Evolutionary conservation across 1,284 basidiomycete species (phyloP).

Genomic region (Peniophora sp.): DNA sequence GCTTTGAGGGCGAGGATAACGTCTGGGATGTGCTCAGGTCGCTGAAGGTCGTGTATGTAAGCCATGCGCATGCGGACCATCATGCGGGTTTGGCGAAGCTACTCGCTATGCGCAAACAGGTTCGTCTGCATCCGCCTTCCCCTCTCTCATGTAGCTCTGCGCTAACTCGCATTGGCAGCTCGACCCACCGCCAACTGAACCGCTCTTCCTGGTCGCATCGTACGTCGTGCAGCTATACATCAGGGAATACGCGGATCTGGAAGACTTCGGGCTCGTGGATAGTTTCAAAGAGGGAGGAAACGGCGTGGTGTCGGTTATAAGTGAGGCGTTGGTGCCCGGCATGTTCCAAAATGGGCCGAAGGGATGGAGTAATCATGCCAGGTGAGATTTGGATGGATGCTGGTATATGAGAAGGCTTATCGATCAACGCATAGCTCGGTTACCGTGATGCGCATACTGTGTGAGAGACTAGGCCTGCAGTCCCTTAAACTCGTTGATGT

Average conservation of each 20-base stretch:
- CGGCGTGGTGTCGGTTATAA: conserved; percentile 47
- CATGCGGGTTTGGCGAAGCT: conserved; percentile 79
- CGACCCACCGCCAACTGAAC: conserved; percentile 44
- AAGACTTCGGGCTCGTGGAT: conserved; percentile 51
- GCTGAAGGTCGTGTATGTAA: conserved; percentile 78
- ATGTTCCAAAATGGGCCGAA: too few species aligned
- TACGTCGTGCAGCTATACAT: conserved; percentile 53
- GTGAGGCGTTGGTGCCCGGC: conserved; percentile 31
- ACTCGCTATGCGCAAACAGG: conserved; percentile 65
- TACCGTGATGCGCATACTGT: conserved; percentile 32
- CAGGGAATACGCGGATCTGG: conserved; percentile 54
- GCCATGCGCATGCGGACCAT: conserved; percentile 91
- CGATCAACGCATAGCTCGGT: conserved; percentile 36
- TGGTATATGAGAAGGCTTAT: too few species aligned
- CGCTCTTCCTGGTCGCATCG: conserved; percentile 66
- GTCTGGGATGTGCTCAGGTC: conserved; percentile 61
- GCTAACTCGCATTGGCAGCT: conserved; percentile 32
- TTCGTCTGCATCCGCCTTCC: conserved; percentile 17
- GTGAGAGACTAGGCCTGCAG: conserved; percentile 41
- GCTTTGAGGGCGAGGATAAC: conserved; percentile 37
- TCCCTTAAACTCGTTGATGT: conserved; percentile 63
- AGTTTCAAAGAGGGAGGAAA: conserved; percentile 17
- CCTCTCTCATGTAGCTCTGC: conserved; percentile 2
- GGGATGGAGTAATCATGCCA: too few species aligned
- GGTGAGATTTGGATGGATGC: too few species aligned